These are phyloP conservation scores for Malus hybrid DNA, from an alignment of 331 rosid genomes.

Conservation along the genomic window DNA sequence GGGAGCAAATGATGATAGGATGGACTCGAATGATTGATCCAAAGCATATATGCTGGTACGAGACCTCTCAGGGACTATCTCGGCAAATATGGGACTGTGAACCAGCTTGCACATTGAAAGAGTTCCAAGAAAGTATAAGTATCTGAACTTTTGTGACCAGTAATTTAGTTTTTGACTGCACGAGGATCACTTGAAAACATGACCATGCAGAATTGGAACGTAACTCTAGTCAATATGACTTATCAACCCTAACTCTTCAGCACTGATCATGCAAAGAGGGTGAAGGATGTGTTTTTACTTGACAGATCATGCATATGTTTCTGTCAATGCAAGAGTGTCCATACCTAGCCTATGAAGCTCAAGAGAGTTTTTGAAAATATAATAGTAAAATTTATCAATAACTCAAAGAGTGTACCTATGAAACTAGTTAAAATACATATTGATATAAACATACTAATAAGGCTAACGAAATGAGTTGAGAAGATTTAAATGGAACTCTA, in stretches of 20 bases:
- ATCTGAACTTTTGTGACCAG: neutral
- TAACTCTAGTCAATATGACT: neutral
- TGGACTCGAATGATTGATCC: slow-evolving; percentile 67
- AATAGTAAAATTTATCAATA: too few relatives aligned
- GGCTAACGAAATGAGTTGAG: neutral
- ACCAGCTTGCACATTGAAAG: slow-evolving; percentile 9
- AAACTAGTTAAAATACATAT: neutral
- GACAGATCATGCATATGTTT: neutral
- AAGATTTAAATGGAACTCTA: neutral
- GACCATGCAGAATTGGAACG: neutral
- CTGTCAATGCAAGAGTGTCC: neutral
- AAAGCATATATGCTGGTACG: slow-evolving; percentile 75
- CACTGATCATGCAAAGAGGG: neutral
- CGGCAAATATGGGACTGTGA: slow-evolving; percentile 92
- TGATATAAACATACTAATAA: neutral
- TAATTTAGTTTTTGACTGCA: neutral
- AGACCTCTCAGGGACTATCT: slow-evolving; percentile 79
- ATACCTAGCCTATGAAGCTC: neutral
- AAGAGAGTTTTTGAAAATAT: too few relatives aligned
- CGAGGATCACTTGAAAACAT: neutral
- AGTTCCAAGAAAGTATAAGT: neutral
- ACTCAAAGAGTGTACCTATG: neutral
- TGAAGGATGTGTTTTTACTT: neutral
- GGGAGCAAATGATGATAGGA: slow-evolving; percentile 73
- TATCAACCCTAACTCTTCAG: neutral